These are phyloP conservation scores for Colletotrichum coccodes DNA, from an alignment of 2,329 filamentous ascomycete genomes.

Conservation along the genomic window DNA sequence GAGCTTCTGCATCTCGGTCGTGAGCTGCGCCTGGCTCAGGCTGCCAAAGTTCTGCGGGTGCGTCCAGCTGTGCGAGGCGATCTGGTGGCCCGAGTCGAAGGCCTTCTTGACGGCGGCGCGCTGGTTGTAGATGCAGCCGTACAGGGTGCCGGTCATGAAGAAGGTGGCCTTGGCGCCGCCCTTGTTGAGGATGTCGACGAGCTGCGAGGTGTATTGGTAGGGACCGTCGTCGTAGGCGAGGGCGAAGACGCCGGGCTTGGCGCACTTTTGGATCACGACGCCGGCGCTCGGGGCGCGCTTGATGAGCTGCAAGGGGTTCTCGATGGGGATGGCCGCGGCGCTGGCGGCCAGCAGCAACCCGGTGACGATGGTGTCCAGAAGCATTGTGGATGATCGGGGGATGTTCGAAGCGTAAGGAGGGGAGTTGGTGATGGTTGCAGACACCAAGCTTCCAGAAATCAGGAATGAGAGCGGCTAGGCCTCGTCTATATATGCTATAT, in stretches of 20 bases:
- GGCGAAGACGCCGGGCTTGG: conserved; percentile 54
- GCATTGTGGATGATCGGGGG: conserved; percentile 36
- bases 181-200: conserved; percentile 61
- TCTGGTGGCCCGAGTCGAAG: conserved; percentile 60
- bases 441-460: background rate
- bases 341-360: conserved; percentile 40
- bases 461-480: background rate
- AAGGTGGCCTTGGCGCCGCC: conserved; percentile 63
- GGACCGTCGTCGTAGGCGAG: conserved; percentile 66
- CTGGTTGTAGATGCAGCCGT: conserved; percentile 62
- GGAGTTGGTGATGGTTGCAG: background rate
- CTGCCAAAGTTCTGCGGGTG: conserved; percentile 55
- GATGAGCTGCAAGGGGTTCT: conserved; percentile 50
- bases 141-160: conserved; percentile 62
- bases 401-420: background rate
- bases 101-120: conserved; percentile 63
- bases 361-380: conserved; percentile 37
- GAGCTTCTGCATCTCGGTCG: conserved; percentile 58
- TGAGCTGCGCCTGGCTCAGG: conserved; percentile 50
- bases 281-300: conserved; percentile 52
- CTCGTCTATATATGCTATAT: conserved; percentile 13
- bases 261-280: conserved; percentile 56
- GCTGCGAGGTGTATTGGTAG: conserved; percentile 56
- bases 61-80: conserved; percentile 65
- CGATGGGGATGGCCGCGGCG: conserved; percentile 42